Evolutionary conservation across 768 basidiomycete species (phyloP).

Genomic region (Termitomyces sp.): DNA sequence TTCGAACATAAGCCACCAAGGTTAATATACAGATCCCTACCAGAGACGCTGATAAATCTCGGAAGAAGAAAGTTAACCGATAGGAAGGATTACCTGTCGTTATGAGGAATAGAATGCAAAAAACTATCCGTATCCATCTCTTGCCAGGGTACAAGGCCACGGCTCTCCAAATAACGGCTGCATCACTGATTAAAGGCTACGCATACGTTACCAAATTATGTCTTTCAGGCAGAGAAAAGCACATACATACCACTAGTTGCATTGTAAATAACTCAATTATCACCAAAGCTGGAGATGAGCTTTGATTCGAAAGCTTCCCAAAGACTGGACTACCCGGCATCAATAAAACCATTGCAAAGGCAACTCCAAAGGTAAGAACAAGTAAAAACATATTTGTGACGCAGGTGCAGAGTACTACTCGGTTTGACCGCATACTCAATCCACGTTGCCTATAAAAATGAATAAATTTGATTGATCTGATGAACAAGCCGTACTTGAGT

Average conservation of each 20-base stretch:
- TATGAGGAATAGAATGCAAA: neutral
- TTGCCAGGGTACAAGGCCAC: neutral
- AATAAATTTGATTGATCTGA: neutral
- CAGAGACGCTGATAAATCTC: too few species aligned
- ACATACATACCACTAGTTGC: neutral
- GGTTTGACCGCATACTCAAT: neutral
- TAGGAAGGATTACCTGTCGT: neutral
- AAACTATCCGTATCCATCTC: neutral
- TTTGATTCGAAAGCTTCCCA: neutral
- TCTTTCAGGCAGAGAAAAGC: neutral
- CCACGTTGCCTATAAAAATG: neutral
- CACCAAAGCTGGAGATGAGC: neutral
- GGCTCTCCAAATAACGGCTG: neutral
- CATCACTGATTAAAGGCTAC: neutral
- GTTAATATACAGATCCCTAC: neutral
- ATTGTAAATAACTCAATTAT: neutral
- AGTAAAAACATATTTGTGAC: neutral
- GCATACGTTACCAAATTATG: neutral
- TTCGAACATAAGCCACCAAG: neutral
- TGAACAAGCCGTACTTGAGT: neutral
- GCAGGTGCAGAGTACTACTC: neutral
- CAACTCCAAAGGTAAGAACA: neutral
- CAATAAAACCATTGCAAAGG: neutral
- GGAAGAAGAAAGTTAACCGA: neutral
- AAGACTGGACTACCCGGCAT: too few species aligned